Conservation (phyloP, 768 basidiomycete species). For the Gloeostereum incarnatum region DNA sequence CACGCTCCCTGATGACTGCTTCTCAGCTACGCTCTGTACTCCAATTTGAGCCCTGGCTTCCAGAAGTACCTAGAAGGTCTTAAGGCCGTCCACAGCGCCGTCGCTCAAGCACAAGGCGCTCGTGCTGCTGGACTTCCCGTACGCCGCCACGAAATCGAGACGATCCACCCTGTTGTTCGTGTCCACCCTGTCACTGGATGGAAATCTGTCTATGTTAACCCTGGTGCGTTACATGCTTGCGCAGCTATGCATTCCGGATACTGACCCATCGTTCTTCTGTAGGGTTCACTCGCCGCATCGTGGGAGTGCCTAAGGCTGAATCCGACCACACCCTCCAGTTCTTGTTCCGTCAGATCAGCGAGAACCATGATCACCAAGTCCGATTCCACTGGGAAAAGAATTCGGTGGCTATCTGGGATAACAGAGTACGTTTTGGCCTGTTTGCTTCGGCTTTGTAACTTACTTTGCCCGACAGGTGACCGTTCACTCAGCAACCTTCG, state of each 20-base stretch:
- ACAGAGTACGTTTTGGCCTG: constrained; percentile 39
- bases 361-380: constrained; percentile 67
- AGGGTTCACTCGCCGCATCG: constrained; percentile 76
- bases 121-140: constrained; percentile 62
- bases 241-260: neutral
- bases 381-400: constrained; percentile 72
- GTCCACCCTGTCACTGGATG: constrained; percentile 81
- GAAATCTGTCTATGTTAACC: constrained; percentile 80
- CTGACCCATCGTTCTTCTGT: constrained; percentile 1
- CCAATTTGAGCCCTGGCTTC: constrained; percentile 65
- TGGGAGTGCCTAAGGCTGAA: constrained; percentile 74
- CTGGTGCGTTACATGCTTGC: constrained; percentile 29
- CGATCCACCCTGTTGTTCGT: constrained; percentile 72
- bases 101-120: constrained; percentile 69
- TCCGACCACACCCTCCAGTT: constrained; percentile 66
- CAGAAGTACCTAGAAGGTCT: constrained; percentile 72
- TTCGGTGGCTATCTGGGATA: constrained; percentile 83
- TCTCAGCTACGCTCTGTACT: constrained; percentile 74
- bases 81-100: constrained; percentile 66
- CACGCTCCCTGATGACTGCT: neutral
- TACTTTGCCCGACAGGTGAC: constrained; percentile 35
- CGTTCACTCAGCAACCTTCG: constrained; percentile 74
- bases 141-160: constrained; percentile 59
- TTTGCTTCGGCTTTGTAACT: neutral
- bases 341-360: constrained; percentile 61